A percentile compares a stretch with the other conserved stretches of the same genome.
Conservation (phyloP, 2,329 filamentous ascomycete species). For the Tolypocladium endophyticum region DNA sequence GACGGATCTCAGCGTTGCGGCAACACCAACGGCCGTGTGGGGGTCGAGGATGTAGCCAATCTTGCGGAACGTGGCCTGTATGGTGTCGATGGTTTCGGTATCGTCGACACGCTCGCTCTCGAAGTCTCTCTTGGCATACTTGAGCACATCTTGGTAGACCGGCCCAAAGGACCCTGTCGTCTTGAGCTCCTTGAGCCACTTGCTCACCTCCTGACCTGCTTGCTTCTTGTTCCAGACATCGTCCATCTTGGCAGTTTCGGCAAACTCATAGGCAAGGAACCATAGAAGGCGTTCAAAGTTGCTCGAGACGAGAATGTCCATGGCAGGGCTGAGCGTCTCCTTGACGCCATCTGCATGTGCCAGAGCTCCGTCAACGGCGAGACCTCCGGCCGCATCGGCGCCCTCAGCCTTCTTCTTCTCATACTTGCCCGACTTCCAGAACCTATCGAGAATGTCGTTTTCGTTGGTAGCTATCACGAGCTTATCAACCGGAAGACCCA, state of each 20-base stretch:
- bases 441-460: conserved; percentile 93
- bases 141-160: conserved; percentile 64
- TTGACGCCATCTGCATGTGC: conserved; percentile 67
- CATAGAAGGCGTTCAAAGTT: conserved; percentile 96
- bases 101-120: conserved; percentile 67
- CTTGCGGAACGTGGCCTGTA: conserved; percentile 44
- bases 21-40: conserved; percentile 80
- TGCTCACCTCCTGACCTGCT: conserved; percentile 63
- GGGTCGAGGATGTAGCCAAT: conserved; percentile 80
- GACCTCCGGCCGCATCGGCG: conserved; percentile 48
- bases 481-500: conserved; percentile 82
- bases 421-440: conserved; percentile 85
- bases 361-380: conserved; percentile 49
- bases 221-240: conserved; percentile 56
- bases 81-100: conserved; percentile 55
- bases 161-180: conserved; percentile 66
- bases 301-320: conserved; percentile 94
- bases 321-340: conserved; percentile 87
- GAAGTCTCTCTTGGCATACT: conserved; percentile 62
- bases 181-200: conserved; percentile 77
- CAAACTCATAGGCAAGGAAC: conserved; percentile 76
- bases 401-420: conserved; percentile 64
- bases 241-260: conserved; percentile 47
- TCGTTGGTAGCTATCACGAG: conserved; percentile 91
- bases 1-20: conserved; percentile 63